Evolutionary conservation across 306 rosid species (phyloP).

Genomic region (Pterocarpus macrocarpus): DNA sequence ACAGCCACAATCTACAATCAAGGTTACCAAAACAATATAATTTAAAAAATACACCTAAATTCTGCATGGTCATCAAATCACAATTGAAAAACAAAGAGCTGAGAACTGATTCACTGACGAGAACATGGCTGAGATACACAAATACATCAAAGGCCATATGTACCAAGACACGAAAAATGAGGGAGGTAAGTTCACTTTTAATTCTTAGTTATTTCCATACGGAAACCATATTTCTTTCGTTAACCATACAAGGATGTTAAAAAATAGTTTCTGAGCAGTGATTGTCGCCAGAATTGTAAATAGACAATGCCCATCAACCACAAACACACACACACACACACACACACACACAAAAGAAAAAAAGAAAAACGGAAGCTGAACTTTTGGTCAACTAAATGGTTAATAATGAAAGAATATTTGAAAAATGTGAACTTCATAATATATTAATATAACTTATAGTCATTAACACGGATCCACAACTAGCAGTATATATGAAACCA

Average conservation of each 20-base stretch:
- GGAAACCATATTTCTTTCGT: conserved; percentile 22
- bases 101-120: conserved; percentile 18
- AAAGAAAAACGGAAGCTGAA: too few relatives aligned
- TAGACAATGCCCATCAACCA: background rate
- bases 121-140: background rate
- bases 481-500: conserved; percentile 13
- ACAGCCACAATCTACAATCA: conserved; percentile 2
- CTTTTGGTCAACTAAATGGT: background rate
- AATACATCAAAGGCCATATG: background rate
- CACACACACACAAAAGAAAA: too few relatives aligned
- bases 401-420: background rate
- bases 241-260: background rate
- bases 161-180: conserved; percentile 9
- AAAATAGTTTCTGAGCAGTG: background rate
- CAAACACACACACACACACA: background rate
- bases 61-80: background rate
- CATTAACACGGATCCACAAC: conserved; percentile 14
- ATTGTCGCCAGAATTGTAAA: conserved; percentile 12
- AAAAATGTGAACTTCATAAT: conserved; percentile 24
- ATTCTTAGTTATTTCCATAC: conserved; percentile 27
- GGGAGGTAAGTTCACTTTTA: conserved; percentile 7
- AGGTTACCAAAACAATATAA: background rate
- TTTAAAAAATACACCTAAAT: background rate
- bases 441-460: background rate
- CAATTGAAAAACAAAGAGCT: background rate